Conservation (phyloP, 257 asterid genomes). For the Vinca minor region DNA sequence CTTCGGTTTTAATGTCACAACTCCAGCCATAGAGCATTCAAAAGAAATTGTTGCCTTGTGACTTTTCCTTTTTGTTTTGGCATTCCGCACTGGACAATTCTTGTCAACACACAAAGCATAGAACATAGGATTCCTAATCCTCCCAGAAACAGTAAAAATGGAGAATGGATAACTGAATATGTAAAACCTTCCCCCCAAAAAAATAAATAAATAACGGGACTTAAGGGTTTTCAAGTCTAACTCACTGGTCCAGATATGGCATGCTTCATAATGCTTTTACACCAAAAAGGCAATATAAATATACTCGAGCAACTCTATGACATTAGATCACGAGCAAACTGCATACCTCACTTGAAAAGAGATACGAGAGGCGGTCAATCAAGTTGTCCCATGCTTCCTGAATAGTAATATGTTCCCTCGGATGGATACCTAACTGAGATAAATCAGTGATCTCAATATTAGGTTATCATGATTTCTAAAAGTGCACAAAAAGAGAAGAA, state of each 20-base stretch:
- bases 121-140: neutral
- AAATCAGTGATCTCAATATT: conserved; percentile 8
- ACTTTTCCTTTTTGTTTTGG: neutral
- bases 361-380: conserved; percentile 49
- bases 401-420: conserved; percentile 46
- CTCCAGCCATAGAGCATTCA: neutral
- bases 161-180: neutral
- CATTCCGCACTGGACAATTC: neutral
- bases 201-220: neutral
- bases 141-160: neutral
- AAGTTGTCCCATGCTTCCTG: conserved; percentile 76
- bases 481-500: conserved; percentile 1
- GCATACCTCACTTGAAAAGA: conserved; percentile 73
- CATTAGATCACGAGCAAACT: conserved; percentile 2
- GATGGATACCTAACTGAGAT: conserved; percentile 68
- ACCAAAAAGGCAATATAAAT: conserved; percentile 5
- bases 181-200: neutral
- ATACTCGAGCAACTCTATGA: conserved; percentile 6
- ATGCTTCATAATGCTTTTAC: neutral
- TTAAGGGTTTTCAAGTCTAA: neutral
- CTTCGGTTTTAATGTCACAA: neutral
- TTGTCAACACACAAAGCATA: neutral
- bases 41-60: neutral
- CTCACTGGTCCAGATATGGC: neutral
- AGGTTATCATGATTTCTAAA: conserved; percentile 9